Conservation (phyloP, 164 flowering plant species). For the Akebia trifoliata region DNA sequence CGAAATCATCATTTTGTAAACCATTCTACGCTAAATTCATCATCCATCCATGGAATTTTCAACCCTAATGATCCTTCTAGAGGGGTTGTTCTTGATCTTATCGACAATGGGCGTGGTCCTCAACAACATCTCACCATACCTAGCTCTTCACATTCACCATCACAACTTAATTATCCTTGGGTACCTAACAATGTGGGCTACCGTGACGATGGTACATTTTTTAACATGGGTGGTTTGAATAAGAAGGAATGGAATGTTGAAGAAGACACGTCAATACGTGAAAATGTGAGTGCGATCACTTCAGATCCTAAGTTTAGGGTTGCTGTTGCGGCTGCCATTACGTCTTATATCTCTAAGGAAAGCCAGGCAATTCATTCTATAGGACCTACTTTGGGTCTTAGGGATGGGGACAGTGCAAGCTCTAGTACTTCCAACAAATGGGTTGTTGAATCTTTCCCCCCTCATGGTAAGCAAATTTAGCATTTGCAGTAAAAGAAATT, state of each 20-base stretch:
- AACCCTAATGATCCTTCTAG: conserved; percentile 36
- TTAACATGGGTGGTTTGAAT: background rate
- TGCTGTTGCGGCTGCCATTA: conserved; percentile 63
- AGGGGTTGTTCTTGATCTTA: too few relatives aligned
- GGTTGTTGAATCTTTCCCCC: conserved; percentile 10
- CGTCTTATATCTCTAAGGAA: conserved; percentile 45
- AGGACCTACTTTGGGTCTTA: conserved; percentile 11
- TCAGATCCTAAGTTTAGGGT: conserved; percentile 60
- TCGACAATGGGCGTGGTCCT: background rate
- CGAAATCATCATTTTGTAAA: conserved; percentile 4
- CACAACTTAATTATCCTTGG: conserved; percentile 26
- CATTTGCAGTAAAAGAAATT: too few relatives aligned
- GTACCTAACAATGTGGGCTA: conserved; percentile 12
- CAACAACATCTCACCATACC: background rate
- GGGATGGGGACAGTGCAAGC: conserved; percentile 26
- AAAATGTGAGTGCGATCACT: conserved; percentile 42
- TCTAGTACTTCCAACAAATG: conserved; percentile 23
- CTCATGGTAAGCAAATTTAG: too few relatives aligned
- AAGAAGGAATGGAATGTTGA: conserved; percentile 15
- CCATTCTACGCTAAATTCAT: conserved; percentile 12
- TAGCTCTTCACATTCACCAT: conserved; percentile 23
- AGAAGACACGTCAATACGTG: conserved; percentile 25
- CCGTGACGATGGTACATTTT: background rate
- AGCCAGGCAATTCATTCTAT: conserved; percentile 12
- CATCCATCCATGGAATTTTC: conserved; percentile 16